Conservation (phyloP, 176 grass and related monocot species). For the Avena insularis region DNA sequence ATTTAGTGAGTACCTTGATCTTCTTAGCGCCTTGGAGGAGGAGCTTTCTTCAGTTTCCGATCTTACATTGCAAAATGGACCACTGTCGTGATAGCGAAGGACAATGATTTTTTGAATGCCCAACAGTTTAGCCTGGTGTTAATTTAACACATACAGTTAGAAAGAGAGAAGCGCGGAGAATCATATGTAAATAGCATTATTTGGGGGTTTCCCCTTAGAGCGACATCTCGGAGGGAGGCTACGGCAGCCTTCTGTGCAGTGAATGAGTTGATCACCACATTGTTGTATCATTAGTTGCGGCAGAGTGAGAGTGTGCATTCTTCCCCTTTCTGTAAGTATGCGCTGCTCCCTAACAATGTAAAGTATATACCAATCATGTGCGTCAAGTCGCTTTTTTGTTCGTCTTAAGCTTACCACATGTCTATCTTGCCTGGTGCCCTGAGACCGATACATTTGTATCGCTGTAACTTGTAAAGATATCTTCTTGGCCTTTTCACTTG, state of each 20-base stretch:
- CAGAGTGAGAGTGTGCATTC: conserved; percentile 45
- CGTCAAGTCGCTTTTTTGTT: neutral
- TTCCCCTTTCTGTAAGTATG: conserved; percentile 52
- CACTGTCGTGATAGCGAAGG: conserved; percentile 41
- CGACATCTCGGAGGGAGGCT: conserved; percentile 44
- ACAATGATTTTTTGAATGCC: conserved; percentile 1
- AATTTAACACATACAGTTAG: conserved; percentile 52
- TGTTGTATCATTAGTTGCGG: conserved; percentile 59
- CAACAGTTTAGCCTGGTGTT: conserved; percentile 46
- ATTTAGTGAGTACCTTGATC: conserved; percentile 89
- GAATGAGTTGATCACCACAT: conserved; percentile 46
- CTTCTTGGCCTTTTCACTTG: neutral
- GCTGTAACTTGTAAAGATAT: neutral
- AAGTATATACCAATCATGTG: no score
- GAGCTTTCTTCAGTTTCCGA: conserved; percentile 76
- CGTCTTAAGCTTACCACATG: neutral
- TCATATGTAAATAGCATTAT: conserved; percentile 61
- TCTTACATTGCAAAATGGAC: conserved; percentile 64
- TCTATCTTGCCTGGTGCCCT: conserved; percentile 11
- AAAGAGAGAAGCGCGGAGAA: conserved; percentile 26
- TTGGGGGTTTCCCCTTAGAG: conserved; percentile 29
- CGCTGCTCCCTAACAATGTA: conserved; percentile 33
- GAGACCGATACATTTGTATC: neutral
- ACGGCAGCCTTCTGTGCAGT: conserved; percentile 45
- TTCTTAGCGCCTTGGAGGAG: conserved; percentile 86